phyloP scores from a whole-genome alignment of 257 asterid species.

The Eustoma russellianum region DNA sequence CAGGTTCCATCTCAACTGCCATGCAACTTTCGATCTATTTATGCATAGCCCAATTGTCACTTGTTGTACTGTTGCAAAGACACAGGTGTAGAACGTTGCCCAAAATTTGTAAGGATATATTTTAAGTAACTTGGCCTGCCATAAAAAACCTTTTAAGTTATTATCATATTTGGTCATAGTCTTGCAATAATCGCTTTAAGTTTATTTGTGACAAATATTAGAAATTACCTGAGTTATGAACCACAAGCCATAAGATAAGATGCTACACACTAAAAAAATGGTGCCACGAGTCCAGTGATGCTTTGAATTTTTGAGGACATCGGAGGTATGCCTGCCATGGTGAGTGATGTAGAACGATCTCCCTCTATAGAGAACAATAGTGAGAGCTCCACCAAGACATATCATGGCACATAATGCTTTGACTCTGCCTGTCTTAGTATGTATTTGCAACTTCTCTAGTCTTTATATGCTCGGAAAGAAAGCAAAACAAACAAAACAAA shows the following conservation, averaged over 20 bases:
- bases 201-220: neutral
- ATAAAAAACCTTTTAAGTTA: neutral
- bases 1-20: slow-evolving; percentile 46
- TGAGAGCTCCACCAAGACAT: slow-evolving; percentile 51
- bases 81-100: slow-evolving; percentile 29
- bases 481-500: no score
- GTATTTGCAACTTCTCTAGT: slow-evolving; percentile 11
- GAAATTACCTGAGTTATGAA: slow-evolving; percentile 43
- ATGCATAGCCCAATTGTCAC: slow-evolving; percentile 32
- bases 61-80: slow-evolving; percentile 39
- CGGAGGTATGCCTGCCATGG: neutral
- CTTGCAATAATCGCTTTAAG: neutral
- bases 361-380: slow-evolving; percentile 41
- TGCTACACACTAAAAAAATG: slow-evolving; percentile 30
- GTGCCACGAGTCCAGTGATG: slow-evolving; percentile 45
- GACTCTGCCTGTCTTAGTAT: slow-evolving; percentile 25
- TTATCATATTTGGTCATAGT: no score
- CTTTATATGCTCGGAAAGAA: no score
- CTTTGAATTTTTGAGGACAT: neutral
- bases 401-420: slow-evolving; percentile 34
- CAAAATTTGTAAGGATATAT: slow-evolving; percentile 39
- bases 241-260: slow-evolving; percentile 44
- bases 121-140: slow-evolving; percentile 38
- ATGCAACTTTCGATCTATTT: slow-evolving; percentile 22
- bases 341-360: slow-evolving; percentile 20